These are phyloP conservation scores for Odontarrhena argentea DNA, from an alignment of 345 rosid genomes.

Conservation along the genomic window DNA sequence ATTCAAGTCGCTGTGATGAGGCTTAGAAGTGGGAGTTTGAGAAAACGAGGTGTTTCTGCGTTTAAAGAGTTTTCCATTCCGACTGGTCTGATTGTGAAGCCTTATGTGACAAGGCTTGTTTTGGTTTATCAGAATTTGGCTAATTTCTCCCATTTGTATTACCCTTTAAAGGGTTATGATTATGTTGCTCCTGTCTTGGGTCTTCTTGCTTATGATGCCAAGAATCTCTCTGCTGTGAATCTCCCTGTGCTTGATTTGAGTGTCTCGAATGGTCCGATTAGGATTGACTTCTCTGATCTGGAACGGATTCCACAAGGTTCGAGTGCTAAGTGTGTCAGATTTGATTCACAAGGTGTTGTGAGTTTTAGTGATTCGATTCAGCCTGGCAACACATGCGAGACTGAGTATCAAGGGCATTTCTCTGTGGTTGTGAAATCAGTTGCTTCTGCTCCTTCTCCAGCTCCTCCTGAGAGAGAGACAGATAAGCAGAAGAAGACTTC, in stretches of 20 bases:
- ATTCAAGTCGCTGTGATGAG: constrained; percentile 76
- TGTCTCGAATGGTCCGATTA: constrained; percentile 55
- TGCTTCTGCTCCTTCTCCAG: constrained; percentile 53
- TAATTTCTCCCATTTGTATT: constrained; percentile 67
- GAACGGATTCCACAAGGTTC: constrained; percentile 57
- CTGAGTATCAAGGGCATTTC: constrained; percentile 77
- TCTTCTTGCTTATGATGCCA: constrained; percentile 80
- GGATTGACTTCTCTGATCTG: constrained; percentile 59
- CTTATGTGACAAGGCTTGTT: constrained; percentile 81
- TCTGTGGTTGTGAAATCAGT: constrained; percentile 70
- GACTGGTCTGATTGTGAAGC: constrained; percentile 46
- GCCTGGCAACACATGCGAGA: constrained; percentile 58
- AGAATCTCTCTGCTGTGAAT: constrained; percentile 62
- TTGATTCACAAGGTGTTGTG: constrained; percentile 58
- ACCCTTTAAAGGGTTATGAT: constrained; percentile 57
- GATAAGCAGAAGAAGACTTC: constrained; percentile 40
- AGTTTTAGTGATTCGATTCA: constrained; percentile 57
- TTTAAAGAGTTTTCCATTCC: constrained; percentile 72
- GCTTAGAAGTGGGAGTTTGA: constrained; percentile 86
- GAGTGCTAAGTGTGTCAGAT: constrained; percentile 65
- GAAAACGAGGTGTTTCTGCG: constrained; percentile 50
- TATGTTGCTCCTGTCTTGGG: constrained; percentile 77
- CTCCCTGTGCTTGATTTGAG: constrained; percentile 51
- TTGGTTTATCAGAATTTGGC: constrained; percentile 89
- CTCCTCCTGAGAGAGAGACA: constrained; percentile 35